These are phyloP conservation scores for Hortaea sp. DNA, from an alignment of 2,329 filamentous ascomycete species.

Conservation along the genomic window DNA sequence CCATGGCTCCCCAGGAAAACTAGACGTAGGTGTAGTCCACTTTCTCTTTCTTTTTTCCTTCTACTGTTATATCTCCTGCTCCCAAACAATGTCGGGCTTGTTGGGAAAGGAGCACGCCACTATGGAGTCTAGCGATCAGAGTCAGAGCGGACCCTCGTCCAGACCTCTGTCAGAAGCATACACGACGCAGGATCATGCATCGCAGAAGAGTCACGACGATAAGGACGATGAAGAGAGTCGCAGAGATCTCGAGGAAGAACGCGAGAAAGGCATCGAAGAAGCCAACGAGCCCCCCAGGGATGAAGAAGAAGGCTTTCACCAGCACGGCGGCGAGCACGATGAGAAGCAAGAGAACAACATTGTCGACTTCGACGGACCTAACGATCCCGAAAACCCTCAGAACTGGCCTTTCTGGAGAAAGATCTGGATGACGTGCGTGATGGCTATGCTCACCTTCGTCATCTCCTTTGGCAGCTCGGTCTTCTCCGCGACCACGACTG, in stretches of 20 bases:
- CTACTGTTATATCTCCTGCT: too few species aligned
- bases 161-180: not conserved
- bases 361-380: slow-evolving; percentile 10
- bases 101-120: not conserved
- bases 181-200: not conserved
- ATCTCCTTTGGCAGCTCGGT: slow-evolving; percentile 41
- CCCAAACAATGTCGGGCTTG: too few species aligned
- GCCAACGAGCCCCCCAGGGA: slow-evolving; percentile 5
- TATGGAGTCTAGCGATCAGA: not conserved
- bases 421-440: slow-evolving; percentile 30
- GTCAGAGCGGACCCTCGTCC: not conserved
- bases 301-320: slow-evolving; percentile 7
- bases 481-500: slow-evolving; percentile 33
- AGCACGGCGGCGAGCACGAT: slow-evolving; percentile 5
- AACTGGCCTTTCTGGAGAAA: slow-evolving; percentile 36
- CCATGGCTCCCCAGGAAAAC: too few species aligned
- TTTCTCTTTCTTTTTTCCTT: too few species aligned
- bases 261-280: slow-evolving; percentile 6
- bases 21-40: too few species aligned
- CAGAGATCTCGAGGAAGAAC: slow-evolving; percentile 1
- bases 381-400: slow-evolving; percentile 35
- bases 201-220: not conserved
- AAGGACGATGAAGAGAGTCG: not conserved
- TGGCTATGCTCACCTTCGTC: slow-evolving; percentile 35
- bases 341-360: slow-evolving; percentile 1